These are phyloP conservation scores for Pestalotiopsis sp. DNA, from an alignment of 2,329 filamentous ascomycete genomes.

Conservation along the genomic window DNA sequence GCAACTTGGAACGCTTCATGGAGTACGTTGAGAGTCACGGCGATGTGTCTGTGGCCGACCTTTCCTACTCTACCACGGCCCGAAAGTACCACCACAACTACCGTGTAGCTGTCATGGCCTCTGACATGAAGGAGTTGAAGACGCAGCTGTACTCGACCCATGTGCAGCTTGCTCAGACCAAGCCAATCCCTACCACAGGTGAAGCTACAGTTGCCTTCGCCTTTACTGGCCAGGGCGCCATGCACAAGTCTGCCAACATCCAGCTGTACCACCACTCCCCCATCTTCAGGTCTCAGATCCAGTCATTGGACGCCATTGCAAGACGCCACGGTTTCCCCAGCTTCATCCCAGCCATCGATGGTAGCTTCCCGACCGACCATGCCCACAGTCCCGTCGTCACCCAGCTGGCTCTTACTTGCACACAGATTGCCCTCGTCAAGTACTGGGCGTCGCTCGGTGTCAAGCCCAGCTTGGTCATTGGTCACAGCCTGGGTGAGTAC, in stretches of 20 bases:
- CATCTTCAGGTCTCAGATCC: conserved; percentile 35
- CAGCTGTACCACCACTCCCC: conserved; percentile 35
- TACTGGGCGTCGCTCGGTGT: conserved; percentile 40
- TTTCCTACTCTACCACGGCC: conserved; percentile 60
- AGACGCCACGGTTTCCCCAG: conserved; percentile 37
- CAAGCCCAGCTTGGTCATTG: conserved; percentile 42
- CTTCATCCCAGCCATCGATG: conserved; percentile 47
- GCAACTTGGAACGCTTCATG: conserved; percentile 43
- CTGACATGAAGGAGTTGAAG: conserved; percentile 24
- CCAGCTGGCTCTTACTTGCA: conserved; percentile 34
- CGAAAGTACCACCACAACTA: conserved; percentile 37
- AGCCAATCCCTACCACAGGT: conserved; percentile 22
- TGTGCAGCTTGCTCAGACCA: conserved; percentile 19
- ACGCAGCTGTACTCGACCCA: conserved; percentile 19
- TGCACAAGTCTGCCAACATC: conserved; percentile 31
- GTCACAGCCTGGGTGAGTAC: conserved; percentile 61
- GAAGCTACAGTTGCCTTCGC: conserved; percentile 36
- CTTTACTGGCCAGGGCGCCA: conserved; percentile 49
- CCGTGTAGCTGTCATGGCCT: conserved; percentile 29
- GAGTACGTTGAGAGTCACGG: conserved; percentile 44
- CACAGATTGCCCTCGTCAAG: conserved; percentile 39
- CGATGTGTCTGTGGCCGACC: conserved; percentile 38
- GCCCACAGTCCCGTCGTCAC: conserved; percentile 29
- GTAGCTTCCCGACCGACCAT: conserved; percentile 41
- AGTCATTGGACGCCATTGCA: conserved; percentile 33